Conservation (phyloP, 1,139 yeast genomes). For the Scheffersomyces cryptocercus region DNA sequence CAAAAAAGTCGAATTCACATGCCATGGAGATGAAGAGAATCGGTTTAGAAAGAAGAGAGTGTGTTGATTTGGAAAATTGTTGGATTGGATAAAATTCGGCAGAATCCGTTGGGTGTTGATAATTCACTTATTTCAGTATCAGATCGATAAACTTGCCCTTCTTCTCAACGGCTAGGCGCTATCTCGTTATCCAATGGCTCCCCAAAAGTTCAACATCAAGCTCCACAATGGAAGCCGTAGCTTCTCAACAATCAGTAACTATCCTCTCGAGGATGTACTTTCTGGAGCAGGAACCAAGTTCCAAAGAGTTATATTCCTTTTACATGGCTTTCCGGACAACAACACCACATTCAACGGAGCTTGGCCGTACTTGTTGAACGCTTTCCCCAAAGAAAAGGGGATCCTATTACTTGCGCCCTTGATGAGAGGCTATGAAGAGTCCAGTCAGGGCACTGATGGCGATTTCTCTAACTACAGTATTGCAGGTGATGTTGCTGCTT, state of each 20-base stretch:
- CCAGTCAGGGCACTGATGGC: conserved; percentile 29
- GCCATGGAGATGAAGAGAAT: too few relatives aligned
- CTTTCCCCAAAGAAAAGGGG: conserved; percentile 17
- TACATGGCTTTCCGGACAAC: conserved; percentile 50
- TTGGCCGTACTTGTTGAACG: conserved; percentile 22
- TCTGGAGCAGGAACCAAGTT: conserved; percentile 17
- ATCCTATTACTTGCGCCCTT: conserved; percentile 37
- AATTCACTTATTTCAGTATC: too few relatives aligned
- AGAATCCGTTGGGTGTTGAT: too few relatives aligned
- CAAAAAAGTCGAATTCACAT: too few relatives aligned
- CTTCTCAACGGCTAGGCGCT: too few relatives aligned
- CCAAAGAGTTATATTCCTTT: conserved; percentile 29
- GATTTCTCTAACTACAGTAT: conserved; percentile 31
- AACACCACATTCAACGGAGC: conserved; percentile 30
- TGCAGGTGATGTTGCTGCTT: conserved; percentile 38
- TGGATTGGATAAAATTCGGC: too few relatives aligned
- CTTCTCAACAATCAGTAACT: conserved; percentile 30
- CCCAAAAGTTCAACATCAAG: conserved; percentile 8
- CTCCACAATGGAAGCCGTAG: conserved; percentile 23
- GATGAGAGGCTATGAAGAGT: conserved; percentile 44
- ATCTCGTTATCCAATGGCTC: too few relatives aligned
- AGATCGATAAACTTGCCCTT: too few relatives aligned
- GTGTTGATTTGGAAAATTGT: too few relatives aligned
- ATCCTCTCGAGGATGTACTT: conserved; percentile 17
- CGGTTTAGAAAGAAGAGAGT: too few relatives aligned